phyloP scores from a whole-genome alignment of 75 land plant species.

The Cryptomeria japonica region DNA sequence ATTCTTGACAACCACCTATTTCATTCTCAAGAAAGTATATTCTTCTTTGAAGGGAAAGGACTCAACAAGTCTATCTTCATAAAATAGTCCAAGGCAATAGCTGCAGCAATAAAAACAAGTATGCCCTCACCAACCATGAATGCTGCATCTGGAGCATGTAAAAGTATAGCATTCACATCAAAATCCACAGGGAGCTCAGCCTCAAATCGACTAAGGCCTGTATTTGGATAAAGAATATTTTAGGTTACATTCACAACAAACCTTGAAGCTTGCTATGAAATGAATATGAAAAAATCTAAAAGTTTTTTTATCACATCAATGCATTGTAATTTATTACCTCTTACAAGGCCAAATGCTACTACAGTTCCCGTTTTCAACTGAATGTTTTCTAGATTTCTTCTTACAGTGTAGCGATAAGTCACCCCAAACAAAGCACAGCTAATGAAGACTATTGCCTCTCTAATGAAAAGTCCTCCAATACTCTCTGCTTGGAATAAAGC shows the following conservation, averaged over 20 bases:
- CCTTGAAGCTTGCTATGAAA: neutral
- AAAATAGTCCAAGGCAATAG: constrained; percentile 79
- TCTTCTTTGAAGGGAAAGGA: constrained; percentile 59
- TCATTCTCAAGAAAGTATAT: neutral
- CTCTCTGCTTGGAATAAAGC: constrained; percentile 28
- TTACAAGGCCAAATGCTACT: constrained; percentile 85
- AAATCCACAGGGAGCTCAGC: constrained; percentile 48
- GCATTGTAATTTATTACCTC: constrained; percentile 50
- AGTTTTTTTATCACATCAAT: neutral
- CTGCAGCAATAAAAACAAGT: constrained; percentile 62
- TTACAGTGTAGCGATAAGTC: constrained; percentile 79
- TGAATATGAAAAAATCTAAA: neutral
- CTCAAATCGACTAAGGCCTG: constrained; percentile 68
- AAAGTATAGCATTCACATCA: constrained; percentile 27
- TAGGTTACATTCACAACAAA: constrained; percentile 1
- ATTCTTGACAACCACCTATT: neutral
- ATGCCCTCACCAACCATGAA: constrained; percentile 56
- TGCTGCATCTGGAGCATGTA: constrained; percentile 47
- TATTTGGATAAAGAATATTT: constrained; percentile 6
- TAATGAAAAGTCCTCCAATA: constrained; percentile 34
- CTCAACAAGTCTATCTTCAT: constrained; percentile 65
- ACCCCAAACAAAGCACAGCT: constrained; percentile 91
- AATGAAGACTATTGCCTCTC: constrained; percentile 34
- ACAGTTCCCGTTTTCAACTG: constrained; percentile 85
- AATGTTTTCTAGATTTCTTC: constrained; percentile 83